Conservation (phyloP, 495 filamentous ascomycete genomes). For the Parmelia sp. region DNA sequence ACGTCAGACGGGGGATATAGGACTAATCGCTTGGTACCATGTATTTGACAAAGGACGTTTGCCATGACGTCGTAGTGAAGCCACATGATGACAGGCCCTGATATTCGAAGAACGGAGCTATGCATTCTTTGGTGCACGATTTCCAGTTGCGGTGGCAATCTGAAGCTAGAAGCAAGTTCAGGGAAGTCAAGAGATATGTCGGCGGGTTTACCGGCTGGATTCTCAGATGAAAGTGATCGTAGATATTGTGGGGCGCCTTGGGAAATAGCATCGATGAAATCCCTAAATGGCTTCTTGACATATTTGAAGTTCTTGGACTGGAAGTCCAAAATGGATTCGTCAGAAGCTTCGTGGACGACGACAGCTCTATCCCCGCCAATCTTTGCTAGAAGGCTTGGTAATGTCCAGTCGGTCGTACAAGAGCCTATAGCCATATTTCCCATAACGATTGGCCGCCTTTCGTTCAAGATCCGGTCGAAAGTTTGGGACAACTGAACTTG, state of each 20-base stretch:
- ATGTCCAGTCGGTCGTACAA: conserved; percentile 62
- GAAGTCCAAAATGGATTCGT: conserved; percentile 63
- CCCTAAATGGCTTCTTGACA: conserved; percentile 57
- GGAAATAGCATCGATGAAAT: conserved; percentile 58
- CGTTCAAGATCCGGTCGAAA: conserved; percentile 53
- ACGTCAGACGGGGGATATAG: conserved; percentile 78
- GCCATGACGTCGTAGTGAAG: conserved; percentile 91
- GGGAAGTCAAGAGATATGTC: conserved; percentile 66
- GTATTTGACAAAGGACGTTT: conserved; percentile 78
- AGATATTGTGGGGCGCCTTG: conserved; percentile 66
- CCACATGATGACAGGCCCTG: conserved; percentile 83
- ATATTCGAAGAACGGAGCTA: conserved; percentile 74
- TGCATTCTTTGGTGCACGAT: conserved; percentile 58
- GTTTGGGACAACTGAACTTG: conserved; percentile 42
- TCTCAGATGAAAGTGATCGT: conserved; percentile 61
- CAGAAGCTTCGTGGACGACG: conserved; percentile 60
- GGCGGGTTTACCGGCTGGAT: conserved; percentile 62
- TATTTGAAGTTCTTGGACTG: conserved; percentile 77
- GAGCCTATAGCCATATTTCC: conserved; percentile 57
- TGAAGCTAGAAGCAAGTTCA: conserved; percentile 60
- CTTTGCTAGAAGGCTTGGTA: conserved; percentile 58
- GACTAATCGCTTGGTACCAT: conserved; percentile 61
- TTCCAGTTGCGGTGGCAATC: conserved; percentile 56
- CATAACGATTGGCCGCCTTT: conserved; percentile 59
- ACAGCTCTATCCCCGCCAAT: conserved; percentile 63